Base-by-base conservation (phyloP, 2,329 filamentous ascomycete species). In the Exophiala spinifera region DNA sequence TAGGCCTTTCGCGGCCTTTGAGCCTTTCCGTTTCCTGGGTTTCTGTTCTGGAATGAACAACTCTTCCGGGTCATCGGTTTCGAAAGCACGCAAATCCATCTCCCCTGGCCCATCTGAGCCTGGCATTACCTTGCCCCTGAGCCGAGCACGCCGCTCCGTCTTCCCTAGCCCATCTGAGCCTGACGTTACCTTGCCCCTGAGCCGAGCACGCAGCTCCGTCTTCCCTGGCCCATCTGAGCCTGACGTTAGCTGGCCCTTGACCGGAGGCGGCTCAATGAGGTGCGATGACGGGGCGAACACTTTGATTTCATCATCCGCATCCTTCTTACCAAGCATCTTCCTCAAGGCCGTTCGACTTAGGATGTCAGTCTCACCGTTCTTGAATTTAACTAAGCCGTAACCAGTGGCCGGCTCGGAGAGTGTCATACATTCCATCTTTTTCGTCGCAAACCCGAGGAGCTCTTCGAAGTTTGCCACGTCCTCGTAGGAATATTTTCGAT, bases 381-480 rank as follows among this genome's bases (percentile, higher is more conserved):
- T 46, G 14, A 46, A 33, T 33, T 46, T 25, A 6, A 46, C 43
- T 17, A 28, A 46, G 8, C 43, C 43, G 28, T 46, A 46, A 11
- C 43, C 21, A 46, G 43, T 46, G 7, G 43, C n/a, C 7, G 21
- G 11, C 31, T 46, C 43, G 39, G 39, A 42, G 39, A 42, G 11
- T 10, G 39, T 42, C 17, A 42, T 19, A 15, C 7, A 42, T 19
- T 42, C 39, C 17, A 42, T 42, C n/a, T 25, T 46, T 28, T 28
- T 28, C 43, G 43, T 46, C 19, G 21, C 43, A 46, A 46, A 46
- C 19, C 43, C 21, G 43, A 46, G 43, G 28, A 46, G 43, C 7
- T 46, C 19, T 28, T 46, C 43, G 43, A 46, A 46, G 43, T 46
- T 33, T 13, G 4, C 43, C 43, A 15, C 14, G 43, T 46, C 28